Percentiles rank a stretch among this genome's conserved stretches.
phyloP scores from a whole-genome alignment of 345 rosid genomes.

The Leavenworthia alabamica region DNA sequence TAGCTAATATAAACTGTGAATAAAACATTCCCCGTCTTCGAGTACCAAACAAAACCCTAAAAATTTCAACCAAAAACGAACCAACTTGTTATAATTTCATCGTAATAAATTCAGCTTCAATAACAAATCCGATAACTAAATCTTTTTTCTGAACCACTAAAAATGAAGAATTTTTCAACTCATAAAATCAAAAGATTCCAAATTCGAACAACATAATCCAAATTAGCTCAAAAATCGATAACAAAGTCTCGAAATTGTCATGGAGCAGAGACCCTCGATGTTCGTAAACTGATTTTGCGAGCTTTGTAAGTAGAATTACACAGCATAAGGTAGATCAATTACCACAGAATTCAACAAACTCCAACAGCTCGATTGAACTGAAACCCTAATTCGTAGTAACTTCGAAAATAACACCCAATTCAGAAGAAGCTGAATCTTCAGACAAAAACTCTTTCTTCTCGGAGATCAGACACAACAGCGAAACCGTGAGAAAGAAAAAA shows the following conservation, averaged over 20 bases:
- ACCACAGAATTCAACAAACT: constrained; percentile 19
- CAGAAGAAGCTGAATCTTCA: not conserved
- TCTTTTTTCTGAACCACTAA: not conserved
- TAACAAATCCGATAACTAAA: not conserved
- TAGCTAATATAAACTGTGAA: constrained; percentile 98
- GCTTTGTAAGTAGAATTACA: constrained; percentile 1
- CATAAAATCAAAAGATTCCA: not conserved
- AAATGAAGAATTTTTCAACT: not conserved
- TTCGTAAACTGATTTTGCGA: not conserved
- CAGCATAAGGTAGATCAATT: constrained; percentile 16
- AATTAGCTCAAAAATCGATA: constrained; percentile 13
- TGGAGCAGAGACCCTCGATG: not conserved
- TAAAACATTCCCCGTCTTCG: constrained; percentile 65
- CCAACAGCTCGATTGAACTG: constrained; percentile 29
- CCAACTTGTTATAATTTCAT: constrained; percentile 12
- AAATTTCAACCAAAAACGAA: constrained; percentile 25
- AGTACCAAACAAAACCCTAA: constrained; percentile 23
- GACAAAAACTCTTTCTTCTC: not conserved
- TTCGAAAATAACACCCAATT: too few species aligned
- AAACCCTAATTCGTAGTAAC: constrained; percentile 28
- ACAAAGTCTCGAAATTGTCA: constrained; percentile 1
- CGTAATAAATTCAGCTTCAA: constrained; percentile 10
- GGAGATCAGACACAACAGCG: constrained; percentile 25
- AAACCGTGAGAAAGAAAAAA: constrained; percentile 21
- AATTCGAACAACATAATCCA: constrained; percentile 11